A percentile compares a stretch with the other conserved stretches of the same genome.
These are phyloP conservation scores for Plenodomus tracheiphilus DNA, from an alignment of 2,329 filamentous ascomycete species.

Conservation along the genomic window DNA sequence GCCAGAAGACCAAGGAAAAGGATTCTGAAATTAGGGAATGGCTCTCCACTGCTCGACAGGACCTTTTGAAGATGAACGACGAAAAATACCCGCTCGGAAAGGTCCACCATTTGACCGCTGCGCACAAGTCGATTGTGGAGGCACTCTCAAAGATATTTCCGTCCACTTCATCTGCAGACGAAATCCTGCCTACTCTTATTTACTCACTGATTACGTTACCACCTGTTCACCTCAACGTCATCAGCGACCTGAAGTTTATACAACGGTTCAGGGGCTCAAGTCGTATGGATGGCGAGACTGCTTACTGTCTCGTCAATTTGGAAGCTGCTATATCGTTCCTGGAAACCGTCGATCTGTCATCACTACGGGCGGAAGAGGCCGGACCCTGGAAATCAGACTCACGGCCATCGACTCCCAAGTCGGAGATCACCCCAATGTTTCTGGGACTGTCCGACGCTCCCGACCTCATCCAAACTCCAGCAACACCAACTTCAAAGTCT, in stretches of 20 bases:
- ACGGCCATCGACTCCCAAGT: constrained; percentile 52
- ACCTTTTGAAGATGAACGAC: constrained; percentile 80
- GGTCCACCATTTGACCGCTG: constrained; percentile 81
- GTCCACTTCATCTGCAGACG: constrained; percentile 86
- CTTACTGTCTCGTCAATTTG: constrained; percentile 94
- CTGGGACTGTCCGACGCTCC: constrained; percentile 43
- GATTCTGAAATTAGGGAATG: constrained; percentile 71
- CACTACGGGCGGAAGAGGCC: constrained; percentile 78
- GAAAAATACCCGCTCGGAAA: constrained; percentile 89
- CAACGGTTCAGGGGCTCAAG: constrained; percentile 84
- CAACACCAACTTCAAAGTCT: constrained; percentile 35
- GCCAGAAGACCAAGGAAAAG: constrained; percentile 57
- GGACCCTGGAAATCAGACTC: constrained; percentile 55
- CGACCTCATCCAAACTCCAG: constrained; percentile 45
- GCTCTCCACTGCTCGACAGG: constrained; percentile 68
- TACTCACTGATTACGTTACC: constrained; percentile 92
- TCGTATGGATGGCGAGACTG: constrained; percentile 89
- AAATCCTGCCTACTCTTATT: constrained; percentile 95
- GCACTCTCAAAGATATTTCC: constrained; percentile 69
- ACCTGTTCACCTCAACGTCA: constrained; percentile 81
- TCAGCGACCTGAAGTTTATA: constrained; percentile 94
- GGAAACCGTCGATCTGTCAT: constrained; percentile 92
- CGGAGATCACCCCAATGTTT: constrained; percentile 45
- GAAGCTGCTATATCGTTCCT: constrained; percentile 94
- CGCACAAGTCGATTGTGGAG: constrained; percentile 94